Base-by-base conservation (phyloP, 2,329 filamentous ascomycete genomes). In the Ambrosiella cleistominuta region DNA sequence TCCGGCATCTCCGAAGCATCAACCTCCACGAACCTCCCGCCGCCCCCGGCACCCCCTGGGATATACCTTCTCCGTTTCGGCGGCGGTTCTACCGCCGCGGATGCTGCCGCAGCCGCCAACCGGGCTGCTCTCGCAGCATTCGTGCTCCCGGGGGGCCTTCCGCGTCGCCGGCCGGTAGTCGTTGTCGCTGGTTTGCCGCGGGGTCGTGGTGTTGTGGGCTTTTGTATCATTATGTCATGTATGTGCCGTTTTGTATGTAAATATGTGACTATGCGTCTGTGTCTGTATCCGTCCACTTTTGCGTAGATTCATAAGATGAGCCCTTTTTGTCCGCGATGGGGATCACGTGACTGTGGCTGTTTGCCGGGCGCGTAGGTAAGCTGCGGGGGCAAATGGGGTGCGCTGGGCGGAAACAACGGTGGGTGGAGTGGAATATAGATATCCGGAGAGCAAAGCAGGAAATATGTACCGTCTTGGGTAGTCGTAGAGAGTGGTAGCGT, bases 31-130 rank as follows among this genome's bases (percentile, higher is more conserved):
- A 89, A 95, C 66, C 89, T 77, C 17, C 89, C 88, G 60, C 89
- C 88, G 51, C 89, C 89, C 44, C 88, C 88, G 60, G 88, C 85
- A 2, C 88, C 89, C 53, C 89, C 89, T 39, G 91, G 88, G 53
- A 94, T 79, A 71, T 95, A 96, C 70, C 81, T 79, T 64, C 83
- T 77, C 66, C 79, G 80, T 71, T 88, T 89, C 0, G 75, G 75
- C 11, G 84, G 82, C 35, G 83, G 82, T 63, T 85, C 83, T 53
- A 75, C 73, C 47, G 69, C 65, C 15, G 65, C 67, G 15, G 66
- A 65, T 35, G 66, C 54, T 5, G 60, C 60, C 2, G 54, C 56
- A 7, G 67, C 67, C 13, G 66, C 69, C 55, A 68, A 67, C 60
- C 71, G 68, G 44, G 70, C 70, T 27, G 69, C 69, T 62, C 70